phyloP scores from a whole-genome alignment of 306 rosid species.

The Amphicarpaea edgeworthii region DNA sequence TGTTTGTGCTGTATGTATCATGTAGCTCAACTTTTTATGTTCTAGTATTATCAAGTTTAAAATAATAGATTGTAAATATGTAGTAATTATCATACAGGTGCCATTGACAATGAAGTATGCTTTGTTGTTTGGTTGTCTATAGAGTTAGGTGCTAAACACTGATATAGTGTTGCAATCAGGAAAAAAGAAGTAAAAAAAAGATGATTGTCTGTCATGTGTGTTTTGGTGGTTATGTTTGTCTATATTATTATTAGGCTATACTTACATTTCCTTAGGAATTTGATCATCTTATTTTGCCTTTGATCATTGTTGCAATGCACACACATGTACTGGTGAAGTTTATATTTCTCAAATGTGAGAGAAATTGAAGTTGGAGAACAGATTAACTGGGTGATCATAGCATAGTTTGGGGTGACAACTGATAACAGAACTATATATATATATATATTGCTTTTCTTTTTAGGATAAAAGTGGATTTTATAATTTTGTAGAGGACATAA shows the following conservation, averaged over 20 bases:
- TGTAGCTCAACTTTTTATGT: background rate
- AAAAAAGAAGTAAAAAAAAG: background rate
- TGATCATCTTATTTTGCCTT: slow-evolving; percentile 23
- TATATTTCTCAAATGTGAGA: background rate
- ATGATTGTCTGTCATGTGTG: background rate
- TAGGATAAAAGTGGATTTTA: too few relatives aligned
- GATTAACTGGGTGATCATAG: background rate
- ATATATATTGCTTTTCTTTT: too few relatives aligned
- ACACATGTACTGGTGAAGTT: slow-evolving; percentile 6
- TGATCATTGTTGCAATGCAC: slow-evolving; percentile 9
- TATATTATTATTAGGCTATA: background rate
- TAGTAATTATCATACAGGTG: background rate
- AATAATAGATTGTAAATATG: background rate
- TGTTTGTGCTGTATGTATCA: background rate
- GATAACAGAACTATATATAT: background rate
- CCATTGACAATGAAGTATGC: background rate
- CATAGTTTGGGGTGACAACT: background rate
- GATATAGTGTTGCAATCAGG: background rate
- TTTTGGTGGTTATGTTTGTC: background rate
- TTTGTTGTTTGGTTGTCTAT: background rate
- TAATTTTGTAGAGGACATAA: background rate
- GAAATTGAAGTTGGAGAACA: slow-evolving; percentile 10
- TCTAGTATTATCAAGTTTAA: slow-evolving; percentile 15
- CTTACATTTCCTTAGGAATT: background rate
- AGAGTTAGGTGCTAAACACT: background rate